Evolutionary conservation across 2,329 filamentous ascomycete genomes (phyloP), one percentile per base, ranked within the genome.

Genomic region (Tolypocladium capitatum): DNA sequence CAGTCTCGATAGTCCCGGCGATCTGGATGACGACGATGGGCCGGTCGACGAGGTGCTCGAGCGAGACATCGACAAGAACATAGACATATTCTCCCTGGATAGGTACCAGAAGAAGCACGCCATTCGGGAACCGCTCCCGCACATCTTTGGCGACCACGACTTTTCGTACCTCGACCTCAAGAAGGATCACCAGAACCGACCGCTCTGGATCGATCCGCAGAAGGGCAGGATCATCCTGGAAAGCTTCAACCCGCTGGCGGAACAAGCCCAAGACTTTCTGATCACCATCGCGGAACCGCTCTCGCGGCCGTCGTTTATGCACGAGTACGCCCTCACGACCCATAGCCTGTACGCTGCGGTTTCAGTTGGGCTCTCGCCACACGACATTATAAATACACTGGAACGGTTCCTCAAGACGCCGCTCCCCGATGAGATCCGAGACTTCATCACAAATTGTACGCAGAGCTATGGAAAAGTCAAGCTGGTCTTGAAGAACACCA

Each of bases 281-380:
- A 95, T 94, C 58, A 95, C 92, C 43, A 91, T 98, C 56, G 87
- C 91, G 52, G 91, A 98, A 68, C 92, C 91, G 18, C 74, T 91
- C 50, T 96, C 90, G 33, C 81, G 91, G 50, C 91, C 92, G 49
- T 85, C 82, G 5, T 91, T 89, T 60, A 79, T 97, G 53, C 92
- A 97, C 70, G 91, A 98, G 67, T 97, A 97, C 66, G 79, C 83
- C 48, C 76, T 98, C 58, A 96, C 89, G 2, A 82, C 86, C 24
- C 90, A 97, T 67, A 95, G 88, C 66, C 73, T 98, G 47, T 96
- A 97, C 66, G 91, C 92, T 30, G 92, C 92, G 36, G 87, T 97
- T 4, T 95, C 89, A 7, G 89, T 97, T 50, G 92, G 92, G n/a
- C 70, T 97, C 50, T 83, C 86, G 46, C 87, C 88, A 20, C 74